Evolutionary conservation across 2,329 filamentous ascomycete genomes (phyloP), one percentile per base, ranked within the genome.

Genomic region (Pyrenophora graminea): DNA sequence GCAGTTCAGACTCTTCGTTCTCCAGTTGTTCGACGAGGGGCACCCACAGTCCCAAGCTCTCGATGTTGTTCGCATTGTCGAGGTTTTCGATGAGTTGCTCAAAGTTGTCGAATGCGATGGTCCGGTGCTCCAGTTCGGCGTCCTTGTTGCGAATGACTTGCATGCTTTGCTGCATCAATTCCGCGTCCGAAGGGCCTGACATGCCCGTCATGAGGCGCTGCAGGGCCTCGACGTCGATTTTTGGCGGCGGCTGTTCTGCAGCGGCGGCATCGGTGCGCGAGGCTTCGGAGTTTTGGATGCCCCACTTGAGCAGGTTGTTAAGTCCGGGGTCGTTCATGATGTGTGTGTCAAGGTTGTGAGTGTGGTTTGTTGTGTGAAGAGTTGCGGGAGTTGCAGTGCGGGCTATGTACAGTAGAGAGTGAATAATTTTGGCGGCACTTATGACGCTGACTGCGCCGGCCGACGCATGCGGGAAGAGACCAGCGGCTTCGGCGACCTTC

Each of bases 61-160:
- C 86, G 63, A 99, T 83, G 76, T 97, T 95, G 79, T 97, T 99
- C 51, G 94, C 93, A 73, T 99, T 99, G 80, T 99, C 94, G 64
- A 97, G 61, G 39, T 63, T 55, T 47, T 65, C 53, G 25, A 68
- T 59, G 25, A 69, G 58, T 39, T 58, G 57, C 45, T 69, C 64
- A 36, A 68, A 64, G 48, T 66, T 64, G 45, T 69, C 61, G 46
- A 69, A 69, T 4, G 67, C 67, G 3, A 15, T 50, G 8, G 48
- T 39, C 2, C 54, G 51, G 45, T 62, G 48, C 43, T 62, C 59
- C 13, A 66, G 25, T 6, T 53, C 45, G 5, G 52, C 58, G 3
- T 67, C 56, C 4, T 60, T 85, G 57, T 84, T 86, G 79, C 61
- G 51, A 68, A 97, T 87, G 49, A 89, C 85, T 23, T 82, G 81